phyloP scores from a whole-genome alignment of 2,329 filamentous ascomycete species.

The Ophiocordyceps camponoti-rufipedis region DNA sequence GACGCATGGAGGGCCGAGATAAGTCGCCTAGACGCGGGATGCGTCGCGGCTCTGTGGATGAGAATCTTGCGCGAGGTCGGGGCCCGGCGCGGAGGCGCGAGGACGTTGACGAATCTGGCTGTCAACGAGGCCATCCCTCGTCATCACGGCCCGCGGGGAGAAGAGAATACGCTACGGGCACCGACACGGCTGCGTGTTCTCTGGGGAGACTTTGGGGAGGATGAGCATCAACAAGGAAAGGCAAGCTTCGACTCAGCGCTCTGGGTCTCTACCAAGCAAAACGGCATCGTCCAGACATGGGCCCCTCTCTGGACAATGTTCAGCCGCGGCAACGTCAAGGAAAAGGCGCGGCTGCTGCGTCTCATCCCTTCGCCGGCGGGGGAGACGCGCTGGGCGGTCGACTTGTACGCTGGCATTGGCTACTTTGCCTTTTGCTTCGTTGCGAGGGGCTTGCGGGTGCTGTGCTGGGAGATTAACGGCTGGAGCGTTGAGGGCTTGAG shows the following conservation, averaged over 20 bases:
- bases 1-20: constrained; percentile 21
- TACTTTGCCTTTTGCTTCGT: constrained; percentile 85
- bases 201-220: constrained; percentile 54
- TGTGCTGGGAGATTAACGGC: constrained; percentile 83
- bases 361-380: constrained; percentile 14
- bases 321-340: constrained; percentile 71
- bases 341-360: constrained; percentile 59
- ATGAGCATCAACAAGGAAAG: constrained; percentile 2
- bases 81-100: constrained; percentile 12
- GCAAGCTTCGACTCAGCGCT: constrained; percentile 48
- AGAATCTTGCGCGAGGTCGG: constrained; percentile 26
- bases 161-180: constrained; percentile 54
- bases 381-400: constrained; percentile 37
- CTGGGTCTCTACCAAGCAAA: constrained; percentile 66
- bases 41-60: constrained; percentile 17
- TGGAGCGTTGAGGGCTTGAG: constrained; percentile 73
- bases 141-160: constrained; percentile 10
- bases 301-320: constrained; percentile 90
- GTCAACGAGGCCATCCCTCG: constrained; percentile 44
- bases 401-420: constrained; percentile 84
- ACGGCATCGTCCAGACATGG: constrained; percentile 71
- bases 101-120: constrained; percentile 35
- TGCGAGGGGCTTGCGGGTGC: constrained; percentile 49
- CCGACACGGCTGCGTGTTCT: constrained; percentile 51
- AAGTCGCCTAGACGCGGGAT: constrained; percentile 6